Evolutionary conservation across 2,329 filamentous ascomycete genomes (phyloP).

Genomic region (Trichophyton verrucosum): DNA sequence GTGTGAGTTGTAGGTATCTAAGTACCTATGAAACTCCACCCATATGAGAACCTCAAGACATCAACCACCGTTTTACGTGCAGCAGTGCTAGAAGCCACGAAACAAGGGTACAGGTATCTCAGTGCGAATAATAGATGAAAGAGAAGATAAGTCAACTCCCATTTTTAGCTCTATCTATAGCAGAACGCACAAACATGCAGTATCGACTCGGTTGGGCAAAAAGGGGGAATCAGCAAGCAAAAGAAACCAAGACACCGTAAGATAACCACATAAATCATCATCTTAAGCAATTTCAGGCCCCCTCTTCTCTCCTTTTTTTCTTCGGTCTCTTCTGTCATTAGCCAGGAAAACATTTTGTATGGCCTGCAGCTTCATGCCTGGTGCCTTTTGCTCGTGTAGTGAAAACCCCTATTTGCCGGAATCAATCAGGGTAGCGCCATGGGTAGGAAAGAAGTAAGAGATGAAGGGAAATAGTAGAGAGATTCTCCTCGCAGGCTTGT

Average conservation of each 20-base stretch:
- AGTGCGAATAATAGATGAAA: neutral
- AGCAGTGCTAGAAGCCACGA: too few species aligned
- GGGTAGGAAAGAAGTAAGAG: neutral
- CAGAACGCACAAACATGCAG: neutral
- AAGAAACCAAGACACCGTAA: neutral
- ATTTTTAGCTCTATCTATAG: conserved; percentile 3
- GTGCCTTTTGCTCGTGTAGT: neutral
- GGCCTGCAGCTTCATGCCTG: neutral
- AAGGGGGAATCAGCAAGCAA: neutral
- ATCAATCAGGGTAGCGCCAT: neutral
- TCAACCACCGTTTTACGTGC: neutral
- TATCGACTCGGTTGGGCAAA: neutral
- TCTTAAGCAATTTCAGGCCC: neutral
- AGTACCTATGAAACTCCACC: neutral
- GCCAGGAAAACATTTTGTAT: neutral
- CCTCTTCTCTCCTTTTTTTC: neutral
- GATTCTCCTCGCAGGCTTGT: neutral
- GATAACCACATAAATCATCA: neutral
- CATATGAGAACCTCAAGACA: neutral
- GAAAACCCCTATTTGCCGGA: neutral
- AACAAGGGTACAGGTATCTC: too few species aligned
- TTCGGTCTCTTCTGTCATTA: neutral
- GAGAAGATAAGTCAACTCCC: neutral
- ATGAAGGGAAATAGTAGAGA: neutral
- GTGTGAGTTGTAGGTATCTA: neutral